Evolutionary conservation across 352 stramenopile species (phyloP), one percentile per base, ranked within the genome.

Genomic region (Phytophthora fragariaefolia): DNA sequence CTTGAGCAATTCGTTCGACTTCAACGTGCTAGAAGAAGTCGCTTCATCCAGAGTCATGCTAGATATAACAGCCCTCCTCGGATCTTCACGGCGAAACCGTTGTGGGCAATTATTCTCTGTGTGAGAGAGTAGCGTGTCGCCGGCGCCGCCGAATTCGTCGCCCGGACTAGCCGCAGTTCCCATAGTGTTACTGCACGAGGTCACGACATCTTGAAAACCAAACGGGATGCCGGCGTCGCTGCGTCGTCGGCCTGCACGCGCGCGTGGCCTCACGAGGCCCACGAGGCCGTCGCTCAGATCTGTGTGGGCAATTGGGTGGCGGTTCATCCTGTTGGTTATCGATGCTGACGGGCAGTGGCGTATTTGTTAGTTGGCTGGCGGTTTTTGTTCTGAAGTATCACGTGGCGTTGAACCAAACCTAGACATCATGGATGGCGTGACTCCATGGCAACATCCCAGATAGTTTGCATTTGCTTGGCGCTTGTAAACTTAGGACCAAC

Each of bases 261-360:
- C 52, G 10, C 52, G 34, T 4, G 52, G 52, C 23, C 23, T 22
- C 36, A 49, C 52, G 34, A 34, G 52, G 6, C 52, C 23, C 40
- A 59, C 36, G 36, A 59, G 52, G 26, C 45, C 30, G 47, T 57
- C 52, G 45, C 52, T 57, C 6, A 63, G 15, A 6, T 18, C 32
- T 38, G 32, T 58, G 27, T 46, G 47, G 6, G 45, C 55, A 24
- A 53, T 17, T 4, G 27, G 54, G 30, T 34, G n/a, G n/a, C n/a
- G n/a, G n/a, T n/a, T n/a, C n/a, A n/a, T n/a, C n/a, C n/a, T n/a
- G n/a, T n/a, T n/a, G n/a, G n/a, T n/a, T n/a, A n/a, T n/a, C n/a
- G n/a, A n/a, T n/a, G n/a, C n/a, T n/a, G n/a, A n/a, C n/a, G n/a
- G n/a, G n/a, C n/a, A n/a, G n/a, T n/a, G n/a, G n/a, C n/a, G n/a